Evolutionary conservation across 805 yeast genomes (phyloP), one percentile per base, ranked within the genome.

Genomic region (Saturnispora zaruensis): DNA sequence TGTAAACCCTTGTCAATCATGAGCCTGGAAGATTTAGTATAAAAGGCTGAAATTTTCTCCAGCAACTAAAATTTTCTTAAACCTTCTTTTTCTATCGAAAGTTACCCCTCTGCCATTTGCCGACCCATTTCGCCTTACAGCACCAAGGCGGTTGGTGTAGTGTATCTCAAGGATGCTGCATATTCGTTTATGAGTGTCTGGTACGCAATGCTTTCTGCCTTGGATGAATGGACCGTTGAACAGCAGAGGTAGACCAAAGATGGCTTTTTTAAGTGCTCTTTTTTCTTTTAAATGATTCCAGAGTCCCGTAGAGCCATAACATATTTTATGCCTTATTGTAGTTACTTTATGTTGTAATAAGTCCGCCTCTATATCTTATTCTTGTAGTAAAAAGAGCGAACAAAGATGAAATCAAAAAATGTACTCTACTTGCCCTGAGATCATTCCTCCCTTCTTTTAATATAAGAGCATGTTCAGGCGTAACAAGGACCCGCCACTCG

Each of bases 281-380:
- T 21, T 37, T 11, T 34, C 36, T 26, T 2, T 20, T 16, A 24
- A 14, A 21, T 34, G 48, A 9, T 21, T 23, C 14, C 2, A 20
- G 49, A 24, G 46, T 53, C 55, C 55, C 55, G 55, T 53, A 53
- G 49, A 28, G 55, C 41, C 55, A 32, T 46, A 41, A 50, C 44
- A 50, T 45, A 21, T 23, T 5, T 16, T n/a, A 5, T 28, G 32
- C 32, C 32, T 28, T 36, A 18, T 7, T 36, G 11, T 36, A 3
- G 16, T 6, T 34, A 18, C 18, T n/a, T 34, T n/a, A 5, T 7
- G 18, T 36, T 36, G 40, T 36, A 36, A 18, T 36, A 18, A 6
- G 6, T 20, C 5, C 6, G 18, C 13, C 9, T 4, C 14, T 20
- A 18, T 18, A 11, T 36, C 2, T 20, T n/a, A 2, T 30, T 14